Evolutionary conservation across 2,329 filamentous ascomycete species (phyloP).

Genomic region (Talaromyces sp.): DNA sequence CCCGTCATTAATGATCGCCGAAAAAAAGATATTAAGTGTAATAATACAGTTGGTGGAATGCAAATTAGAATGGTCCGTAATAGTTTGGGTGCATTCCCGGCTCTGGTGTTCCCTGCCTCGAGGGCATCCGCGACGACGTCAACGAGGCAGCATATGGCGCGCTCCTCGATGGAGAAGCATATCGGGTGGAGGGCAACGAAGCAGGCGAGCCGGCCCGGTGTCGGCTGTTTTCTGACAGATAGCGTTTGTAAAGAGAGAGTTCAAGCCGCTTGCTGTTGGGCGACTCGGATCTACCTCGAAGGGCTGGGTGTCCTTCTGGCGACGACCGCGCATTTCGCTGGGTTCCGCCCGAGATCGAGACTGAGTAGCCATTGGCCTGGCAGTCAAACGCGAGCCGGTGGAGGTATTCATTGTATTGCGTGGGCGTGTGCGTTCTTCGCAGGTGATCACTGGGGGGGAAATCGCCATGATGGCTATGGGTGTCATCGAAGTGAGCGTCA

Average conservation of each 20-base stretch:
- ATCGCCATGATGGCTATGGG: background rate
- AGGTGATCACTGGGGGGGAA: background rate
- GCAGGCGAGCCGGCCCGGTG: background rate
- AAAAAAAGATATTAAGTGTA: background rate
- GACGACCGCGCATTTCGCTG: constrained; percentile 1
- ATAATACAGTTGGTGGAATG: background rate
- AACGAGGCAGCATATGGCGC: background rate
- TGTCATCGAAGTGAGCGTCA: background rate
- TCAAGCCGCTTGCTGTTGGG: background rate
- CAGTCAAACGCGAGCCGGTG: constrained; percentile 6
- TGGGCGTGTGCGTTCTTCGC: background rate
- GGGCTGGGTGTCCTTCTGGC: background rate
- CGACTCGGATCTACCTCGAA: constrained; percentile 5
- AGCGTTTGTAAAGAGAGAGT: constrained; percentile 1
- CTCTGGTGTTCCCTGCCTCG: background rate
- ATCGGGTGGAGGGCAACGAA: background rate
- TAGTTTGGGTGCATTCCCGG: background rate
- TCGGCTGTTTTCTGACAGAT: background rate
- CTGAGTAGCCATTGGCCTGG: constrained; percentile 7
- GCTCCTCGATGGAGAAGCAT: background rate
- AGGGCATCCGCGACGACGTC: background rate
- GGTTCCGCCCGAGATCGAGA: constrained; percentile 6
- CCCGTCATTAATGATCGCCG: background rate
- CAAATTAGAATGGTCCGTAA: background rate
- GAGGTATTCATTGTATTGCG: constrained; percentile 4